Conservation (phyloP, 1,284 basidiomycete species). For the Apiotrichum akiyoshidainum region DNA sequence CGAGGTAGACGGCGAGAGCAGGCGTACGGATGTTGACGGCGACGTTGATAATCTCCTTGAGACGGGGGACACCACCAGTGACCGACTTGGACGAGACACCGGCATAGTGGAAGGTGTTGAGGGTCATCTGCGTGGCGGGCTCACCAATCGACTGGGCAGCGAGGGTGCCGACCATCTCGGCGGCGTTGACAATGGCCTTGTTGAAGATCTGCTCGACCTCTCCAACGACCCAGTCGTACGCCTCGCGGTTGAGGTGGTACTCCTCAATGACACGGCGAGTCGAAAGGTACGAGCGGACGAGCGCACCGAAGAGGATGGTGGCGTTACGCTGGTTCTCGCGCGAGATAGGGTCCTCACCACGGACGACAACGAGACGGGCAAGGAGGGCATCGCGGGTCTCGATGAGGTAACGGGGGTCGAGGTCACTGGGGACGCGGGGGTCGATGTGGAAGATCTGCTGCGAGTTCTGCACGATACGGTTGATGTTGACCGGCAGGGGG, state of each 20-base stretch:
- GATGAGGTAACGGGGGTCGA: slow-evolving; percentile 83
- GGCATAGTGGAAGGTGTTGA: slow-evolving; percentile 97
- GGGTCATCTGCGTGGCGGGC: slow-evolving; percentile 97
- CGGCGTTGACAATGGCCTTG: slow-evolving; percentile 82
- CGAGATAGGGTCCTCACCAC: slow-evolving; percentile 75
- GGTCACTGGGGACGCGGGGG: slow-evolving; percentile 83
- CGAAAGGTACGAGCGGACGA: slow-evolving; percentile 82
- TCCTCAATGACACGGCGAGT: slow-evolving; percentile 78
- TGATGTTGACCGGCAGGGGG: slow-evolving; percentile 86
- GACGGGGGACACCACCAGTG: slow-evolving; percentile 92
- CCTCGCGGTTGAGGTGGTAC: slow-evolving; percentile 79
- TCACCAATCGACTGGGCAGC: slow-evolving; percentile 99
- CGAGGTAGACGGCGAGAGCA: slow-evolving; percentile 84
- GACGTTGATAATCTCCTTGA: slow-evolving; percentile 99
- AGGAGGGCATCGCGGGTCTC: slow-evolving; percentile 69
- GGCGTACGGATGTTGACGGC: slow-evolving; percentile 98
- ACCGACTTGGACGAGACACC: slow-evolving; percentile 98
- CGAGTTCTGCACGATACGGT: slow-evolving; percentile 92
- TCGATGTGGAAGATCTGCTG: slow-evolving; percentile 98
- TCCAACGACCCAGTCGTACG: slow-evolving; percentile 96
- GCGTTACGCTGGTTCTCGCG: slow-evolving; percentile 81
- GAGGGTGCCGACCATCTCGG: slow-evolving; percentile 98
- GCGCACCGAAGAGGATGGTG: slow-evolving; percentile 88
- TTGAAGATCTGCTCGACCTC: slow-evolving; percentile 96
- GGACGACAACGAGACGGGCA: slow-evolving; percentile 74